These are phyloP conservation scores for Amanita phalloides DNA, from an alignment of 768 basidiomycete species.

Conservation along the genomic window DNA sequence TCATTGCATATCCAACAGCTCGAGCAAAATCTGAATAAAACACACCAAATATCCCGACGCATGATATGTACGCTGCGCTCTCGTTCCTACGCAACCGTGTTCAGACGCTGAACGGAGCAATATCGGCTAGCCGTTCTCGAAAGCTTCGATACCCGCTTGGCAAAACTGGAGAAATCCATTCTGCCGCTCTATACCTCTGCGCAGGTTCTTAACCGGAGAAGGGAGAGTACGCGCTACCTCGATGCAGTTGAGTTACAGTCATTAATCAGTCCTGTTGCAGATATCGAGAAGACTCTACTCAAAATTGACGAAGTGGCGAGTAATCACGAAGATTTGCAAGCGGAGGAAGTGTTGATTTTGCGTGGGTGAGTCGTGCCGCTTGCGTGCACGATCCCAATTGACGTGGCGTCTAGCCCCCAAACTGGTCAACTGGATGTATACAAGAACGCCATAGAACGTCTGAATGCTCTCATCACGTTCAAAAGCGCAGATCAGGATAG, in stretches of 20 bases:
- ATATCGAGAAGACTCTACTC: conserved; percentile 68
- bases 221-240: too few relatives aligned
- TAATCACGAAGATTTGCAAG: conserved; percentile 63
- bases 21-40: conserved; percentile 83
- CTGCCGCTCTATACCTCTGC: conserved; percentile 73
- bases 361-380: conserved; percentile 45
- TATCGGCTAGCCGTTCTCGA: conserved; percentile 57
- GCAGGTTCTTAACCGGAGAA: conserved; percentile 34
- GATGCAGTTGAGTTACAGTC: background rate
- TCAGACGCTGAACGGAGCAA: conserved; percentile 17
- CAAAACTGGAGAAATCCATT: conserved; percentile 79
- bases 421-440: conserved; percentile 54
- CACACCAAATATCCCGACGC: conserved; percentile 71
- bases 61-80: conserved; percentile 43
- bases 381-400: conserved; percentile 1
- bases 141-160: conserved; percentile 74
- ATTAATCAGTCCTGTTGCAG: conserved; percentile 23
- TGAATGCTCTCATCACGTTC: conserved; percentile 76
- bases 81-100: background rate
- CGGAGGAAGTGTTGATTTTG: conserved; percentile 69
- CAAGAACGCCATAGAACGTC: conserved; percentile 60
- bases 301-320: conserved; percentile 76
- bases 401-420: conserved; percentile 44
- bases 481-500: conserved; percentile 47
- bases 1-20: conserved; percentile 31